phyloP scores from a whole-genome alignment of 1,284 basidiomycete genomes.

The Sporisorium scitamineum region DNA sequence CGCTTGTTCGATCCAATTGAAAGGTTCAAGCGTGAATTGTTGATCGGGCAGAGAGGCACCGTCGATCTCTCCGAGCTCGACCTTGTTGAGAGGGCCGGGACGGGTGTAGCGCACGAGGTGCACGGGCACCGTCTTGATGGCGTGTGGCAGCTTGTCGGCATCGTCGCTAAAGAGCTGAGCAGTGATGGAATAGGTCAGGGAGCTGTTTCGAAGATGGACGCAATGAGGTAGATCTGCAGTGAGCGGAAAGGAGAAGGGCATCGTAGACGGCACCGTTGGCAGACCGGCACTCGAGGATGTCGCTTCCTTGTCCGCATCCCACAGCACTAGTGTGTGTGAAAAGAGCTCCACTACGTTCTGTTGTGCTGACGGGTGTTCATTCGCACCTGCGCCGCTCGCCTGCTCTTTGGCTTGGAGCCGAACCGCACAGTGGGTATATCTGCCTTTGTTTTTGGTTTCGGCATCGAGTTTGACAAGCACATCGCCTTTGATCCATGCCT shows the following conservation, averaged over 20 bases:
- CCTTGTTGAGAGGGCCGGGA: constrained; percentile 44
- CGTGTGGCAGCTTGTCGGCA: constrained; percentile 24
- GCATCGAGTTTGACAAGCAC: constrained; percentile 64
- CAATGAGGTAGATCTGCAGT: constrained; percentile 66
- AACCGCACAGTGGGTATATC: constrained; percentile 35
- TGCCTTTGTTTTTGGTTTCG: constrained; percentile 27
- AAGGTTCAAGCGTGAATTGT: constrained; percentile 48
- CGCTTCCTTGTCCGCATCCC: constrained; percentile 40
- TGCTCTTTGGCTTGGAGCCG: constrained; percentile 33
- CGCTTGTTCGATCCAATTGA: constrained; percentile 49
- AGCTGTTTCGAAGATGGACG: constrained; percentile 58
- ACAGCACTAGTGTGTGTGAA: constrained; percentile 46
- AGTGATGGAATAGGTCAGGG: constrained; percentile 55
- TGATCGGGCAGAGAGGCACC: constrained; percentile 20
- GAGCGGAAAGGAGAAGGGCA: constrained; percentile 64
- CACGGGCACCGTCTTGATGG: constrained; percentile 44
- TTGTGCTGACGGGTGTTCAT: background rate
- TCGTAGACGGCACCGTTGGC: constrained; percentile 43
- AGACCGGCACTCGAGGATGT: constrained; percentile 29
- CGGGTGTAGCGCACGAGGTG: constrained; percentile 63
- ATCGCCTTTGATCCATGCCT: constrained; percentile 64
- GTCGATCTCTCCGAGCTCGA: constrained; percentile 32
- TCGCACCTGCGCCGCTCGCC: background rate
- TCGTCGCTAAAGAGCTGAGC: constrained; percentile 52
- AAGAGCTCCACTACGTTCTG: constrained; percentile 51